phyloP scores from a whole-genome alignment of 257 asterid species.

The Paraleonurus japonicus region DNA sequence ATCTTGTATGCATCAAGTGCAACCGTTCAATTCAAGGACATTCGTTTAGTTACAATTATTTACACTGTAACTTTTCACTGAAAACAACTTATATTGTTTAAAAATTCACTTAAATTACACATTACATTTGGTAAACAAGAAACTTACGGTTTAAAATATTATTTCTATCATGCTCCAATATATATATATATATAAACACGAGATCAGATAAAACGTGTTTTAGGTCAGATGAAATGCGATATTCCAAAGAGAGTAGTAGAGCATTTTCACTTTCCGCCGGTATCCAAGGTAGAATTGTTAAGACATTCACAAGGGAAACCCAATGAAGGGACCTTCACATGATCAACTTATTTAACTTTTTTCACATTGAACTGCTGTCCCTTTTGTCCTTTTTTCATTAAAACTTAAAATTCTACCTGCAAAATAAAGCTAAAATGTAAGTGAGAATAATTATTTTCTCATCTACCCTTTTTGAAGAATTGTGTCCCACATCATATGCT shows the following conservation, averaged over 20 bases:
- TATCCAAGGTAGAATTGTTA: constrained; percentile 33
- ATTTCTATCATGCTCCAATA: too few relatives aligned
- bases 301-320: background rate
- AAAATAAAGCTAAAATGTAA: constrained; percentile 6
- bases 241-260: background rate
- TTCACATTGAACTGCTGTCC: background rate
- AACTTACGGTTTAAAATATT: too few relatives aligned
- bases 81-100: too few relatives aligned
- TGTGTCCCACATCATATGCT: constrained; percentile 7
- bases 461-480: constrained; percentile 19
- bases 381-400: background rate
- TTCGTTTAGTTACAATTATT: too few relatives aligned
- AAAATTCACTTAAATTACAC: too few relatives aligned
- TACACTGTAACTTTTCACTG: too few relatives aligned
- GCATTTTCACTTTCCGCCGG: constrained; percentile 32
- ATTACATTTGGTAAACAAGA: too few relatives aligned
- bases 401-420: background rate
- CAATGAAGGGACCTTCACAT: background rate
- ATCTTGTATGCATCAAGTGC: too few relatives aligned
- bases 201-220: background rate
- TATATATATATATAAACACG: background rate
- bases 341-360: background rate
- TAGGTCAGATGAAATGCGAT: background rate
- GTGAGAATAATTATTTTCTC: constrained; percentile 9
- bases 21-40: too few relatives aligned